These are phyloP conservation scores for Dryas alaskensis DNA, from an alignment of 306 rosid species.

Conservation along the genomic window DNA sequence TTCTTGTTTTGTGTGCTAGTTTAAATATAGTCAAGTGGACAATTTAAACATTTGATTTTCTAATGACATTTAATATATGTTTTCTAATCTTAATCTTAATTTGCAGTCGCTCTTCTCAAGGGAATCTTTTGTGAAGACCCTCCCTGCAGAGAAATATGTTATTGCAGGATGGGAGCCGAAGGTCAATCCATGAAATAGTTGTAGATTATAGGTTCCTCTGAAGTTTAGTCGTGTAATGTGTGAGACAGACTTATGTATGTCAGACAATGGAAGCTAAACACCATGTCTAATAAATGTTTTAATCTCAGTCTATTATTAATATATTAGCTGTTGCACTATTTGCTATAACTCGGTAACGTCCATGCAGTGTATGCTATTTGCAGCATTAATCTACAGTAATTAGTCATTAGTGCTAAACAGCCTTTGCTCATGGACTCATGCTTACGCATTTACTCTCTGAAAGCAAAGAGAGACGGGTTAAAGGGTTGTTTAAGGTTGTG, in stretches of 20 bases:
- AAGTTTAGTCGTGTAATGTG: slow-evolving; percentile 23
- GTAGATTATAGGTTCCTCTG: slow-evolving; percentile 22
- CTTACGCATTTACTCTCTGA: too few relatives aligned
- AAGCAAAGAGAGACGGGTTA: neutral
- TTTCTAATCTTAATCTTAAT: slow-evolving; percentile 12
- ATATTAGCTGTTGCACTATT: neutral
- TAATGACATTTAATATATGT: neutral
- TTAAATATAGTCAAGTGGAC: slow-evolving; percentile 8
- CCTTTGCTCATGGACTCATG: too few relatives aligned
- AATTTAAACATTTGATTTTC: slow-evolving; percentile 5
- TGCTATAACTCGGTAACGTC: neutral
- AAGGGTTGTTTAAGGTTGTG: too few relatives aligned
- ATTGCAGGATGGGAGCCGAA: slow-evolving; percentile 91
- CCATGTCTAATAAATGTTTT: slow-evolving; percentile 7
- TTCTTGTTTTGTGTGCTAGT: neutral
- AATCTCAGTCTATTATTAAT: neutral
- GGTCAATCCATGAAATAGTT: slow-evolving; percentile 67
- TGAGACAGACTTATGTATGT: slow-evolving; percentile 22
- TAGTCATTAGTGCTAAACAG: too few relatives aligned
- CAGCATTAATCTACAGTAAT: too few relatives aligned
- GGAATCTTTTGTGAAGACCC: slow-evolving; percentile 72
- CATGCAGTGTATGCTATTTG: neutral
- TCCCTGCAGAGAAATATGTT: slow-evolving; percentile 45
- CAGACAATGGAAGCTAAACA: slow-evolving; percentile 9
- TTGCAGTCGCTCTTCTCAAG: slow-evolving; percentile 63